Base-by-base conservation (phyloP, 139 green algal species). In the Coelastrella sp. region DNA sequence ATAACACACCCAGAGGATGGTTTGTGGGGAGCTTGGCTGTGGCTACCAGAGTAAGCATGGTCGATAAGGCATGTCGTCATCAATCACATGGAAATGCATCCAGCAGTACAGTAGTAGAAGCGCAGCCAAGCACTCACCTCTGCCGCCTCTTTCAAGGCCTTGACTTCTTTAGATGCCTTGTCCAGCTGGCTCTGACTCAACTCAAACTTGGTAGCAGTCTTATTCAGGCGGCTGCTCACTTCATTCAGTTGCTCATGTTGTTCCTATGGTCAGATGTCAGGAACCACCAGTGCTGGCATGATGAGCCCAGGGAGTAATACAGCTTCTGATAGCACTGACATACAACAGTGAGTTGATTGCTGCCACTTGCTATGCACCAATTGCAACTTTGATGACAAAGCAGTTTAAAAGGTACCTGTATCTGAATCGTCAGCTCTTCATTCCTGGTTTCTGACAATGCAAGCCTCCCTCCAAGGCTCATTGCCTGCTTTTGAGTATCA, bases 181-280 rank as follows among this genome's bases (percentile, higher is more conserved):
- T 86, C 80, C 66, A 86, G 34, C 38, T 67, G 45, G 23, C 45
- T 50, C 80, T 86, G 67, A 32, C 17, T 71, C 23, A 48, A 19
- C 63, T 85, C 79, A 67, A 85, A 63, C 79, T 85, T 85, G 13
- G 79, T 73, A 5, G n/a, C 27, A 21, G 63, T 37, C 79, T 74
- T 74, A 40, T 74, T 53, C 41, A 85, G 30, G 0, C 23, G 23
- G 40, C 30, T 76, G 3, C 62, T 63, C 23, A 41, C 41, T 4
- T 77, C 79, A 19, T 8, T 32, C 30, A 74, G 27, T 43, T 85
- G 38, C 27, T 85, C 75, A 2, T n/a, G 11, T 43, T 82, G 51
- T n/a, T 9, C 32, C 73, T 81, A 34, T 59, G 40, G 3, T 34
- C 15, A n/a, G 0, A 67, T 37, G 59, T 17, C 59, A 67, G 59